Base-by-base conservation (phyloP, 371 early-diverging fungal species). In the Saksenaea oblongispora region DNA sequence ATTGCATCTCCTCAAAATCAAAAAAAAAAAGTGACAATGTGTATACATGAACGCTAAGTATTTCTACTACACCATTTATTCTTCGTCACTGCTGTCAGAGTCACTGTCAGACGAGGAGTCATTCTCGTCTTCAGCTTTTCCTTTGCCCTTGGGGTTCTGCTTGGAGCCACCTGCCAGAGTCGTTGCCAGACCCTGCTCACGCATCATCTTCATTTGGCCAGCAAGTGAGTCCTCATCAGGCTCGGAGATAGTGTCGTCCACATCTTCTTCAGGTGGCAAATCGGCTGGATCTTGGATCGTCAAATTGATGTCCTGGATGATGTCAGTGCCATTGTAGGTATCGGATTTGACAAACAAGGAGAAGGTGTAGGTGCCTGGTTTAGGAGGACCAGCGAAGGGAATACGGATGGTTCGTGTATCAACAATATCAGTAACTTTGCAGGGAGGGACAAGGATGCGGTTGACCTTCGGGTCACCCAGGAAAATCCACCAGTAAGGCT, bases 201-300 rank as follows among this genome's bases (percentile, higher is more conserved):
- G 85, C 85, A 92, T 84, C 75, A 90, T 71, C 54, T 89, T 90
- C 92, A 94, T 92, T 74, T 94, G 96, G 7, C 95, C 96, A 31
- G 96, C 97, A 71, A 97, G 87, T 34, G 94, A 91, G 73, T 95
- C 95, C 60, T 95, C 96, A 59, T 95, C 98, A 35, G 97, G 97
- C 65, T 97, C 98, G 17, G 95, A 95, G 63, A 97, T 97, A 59
- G 93, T 93, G 65, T 97, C 97, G 54, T 95, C 96, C 1, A 90
- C 76, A 47, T 91, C 92, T 0, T 85, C 80, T 59, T 88, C 86
- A 14, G 85, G 83, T 27, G 94, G 91, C 54, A 91, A 82, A 42
- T 84, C 84, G 5, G 89, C 67, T 14, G 85, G 83, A 59, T 92
- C 91, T 41, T 89, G 82, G 10, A 92, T 88, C 17, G 75, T 77